Evolutionary conservation across 2,329 filamentous ascomycete species (phyloP).

Genomic region (Intubia oerlemansii): DNA sequence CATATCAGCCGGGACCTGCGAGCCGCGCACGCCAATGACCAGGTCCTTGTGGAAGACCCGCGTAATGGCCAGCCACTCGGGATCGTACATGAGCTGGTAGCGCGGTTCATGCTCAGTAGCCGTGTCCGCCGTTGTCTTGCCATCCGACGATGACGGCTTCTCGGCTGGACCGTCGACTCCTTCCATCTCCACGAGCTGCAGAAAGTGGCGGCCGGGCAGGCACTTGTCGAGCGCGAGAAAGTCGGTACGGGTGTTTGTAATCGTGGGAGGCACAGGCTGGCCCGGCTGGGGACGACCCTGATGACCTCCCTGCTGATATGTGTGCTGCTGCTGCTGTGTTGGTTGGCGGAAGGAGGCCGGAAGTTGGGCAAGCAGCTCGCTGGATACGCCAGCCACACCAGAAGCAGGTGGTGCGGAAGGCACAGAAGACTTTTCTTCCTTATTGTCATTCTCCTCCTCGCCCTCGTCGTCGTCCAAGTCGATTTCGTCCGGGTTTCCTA

Average conservation of each 20-base stretch:
- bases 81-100: conserved; percentile 56
- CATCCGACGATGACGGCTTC: conserved; percentile 3
- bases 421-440: too few species aligned
- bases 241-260: conserved; percentile 57
- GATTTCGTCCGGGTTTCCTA: conserved; percentile 43
- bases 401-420: neutral
- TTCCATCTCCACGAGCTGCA: conserved; percentile 52
- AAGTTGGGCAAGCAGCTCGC: conserved; percentile 49
- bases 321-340: conserved; percentile 8
- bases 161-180: conserved; percentile 7
- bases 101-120: conserved; percentile 2
- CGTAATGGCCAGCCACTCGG: conserved; percentile 88
- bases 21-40: conserved; percentile 35
- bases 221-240: conserved; percentile 92
- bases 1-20: conserved; percentile 32
- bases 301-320: too few species aligned
- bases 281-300: conserved; percentile 16
- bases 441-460: conserved; percentile 17
- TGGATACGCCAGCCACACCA: conserved; percentile 22
- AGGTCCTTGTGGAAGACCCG: conserved; percentile 54
- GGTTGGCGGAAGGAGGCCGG: conserved; percentile 48
- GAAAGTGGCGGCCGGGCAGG: conserved; percentile 54
- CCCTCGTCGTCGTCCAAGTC: conserved; percentile 43
- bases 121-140: neutral
- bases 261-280: conserved; percentile 45